phyloP scores from a whole-genome alignment of 192 early-diverging fungal genomes.

The Glomus cerebriforme region DNA sequence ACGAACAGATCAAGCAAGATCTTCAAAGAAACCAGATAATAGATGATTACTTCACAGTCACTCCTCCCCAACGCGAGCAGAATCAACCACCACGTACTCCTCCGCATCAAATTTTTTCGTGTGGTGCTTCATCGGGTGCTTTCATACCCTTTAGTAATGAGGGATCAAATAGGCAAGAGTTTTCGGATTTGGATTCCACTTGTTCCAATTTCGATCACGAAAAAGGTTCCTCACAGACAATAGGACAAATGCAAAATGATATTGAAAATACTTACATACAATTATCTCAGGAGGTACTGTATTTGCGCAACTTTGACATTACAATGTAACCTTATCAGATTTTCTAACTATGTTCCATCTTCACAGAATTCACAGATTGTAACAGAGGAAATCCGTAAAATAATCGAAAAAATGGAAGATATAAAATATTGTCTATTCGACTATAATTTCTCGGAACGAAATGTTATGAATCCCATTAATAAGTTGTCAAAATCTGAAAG shows the following conservation, averaged over 20 bases:
- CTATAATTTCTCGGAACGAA: constrained; percentile 23
- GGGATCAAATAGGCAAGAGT: not conserved
- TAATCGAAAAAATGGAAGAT: constrained; percentile 21
- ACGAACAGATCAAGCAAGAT: not conserved
- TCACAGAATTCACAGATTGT: constrained; percentile 24
- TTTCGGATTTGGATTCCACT: not conserved
- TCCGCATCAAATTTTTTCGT: constrained; percentile 11
- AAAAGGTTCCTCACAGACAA: not conserved
- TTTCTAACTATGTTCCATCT: constrained; percentile 12
- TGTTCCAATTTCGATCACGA: not conserved
- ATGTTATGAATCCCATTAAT: constrained; percentile 22
- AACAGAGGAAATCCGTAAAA: not conserved
- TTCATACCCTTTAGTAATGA: not conserved
- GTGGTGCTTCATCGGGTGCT: not conserved
- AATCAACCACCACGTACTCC: not conserved
- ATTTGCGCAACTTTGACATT: constrained; percentile 4
- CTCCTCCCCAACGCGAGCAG: not conserved
- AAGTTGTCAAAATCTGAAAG: constrained; percentile 20
- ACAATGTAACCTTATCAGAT: not conserved
- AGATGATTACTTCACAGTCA: not conserved
- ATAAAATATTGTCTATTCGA: constrained; percentile 18
- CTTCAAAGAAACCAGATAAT: not conserved
- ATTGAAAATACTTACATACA: constrained; percentile 6
- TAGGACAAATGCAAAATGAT: constrained; percentile 5
- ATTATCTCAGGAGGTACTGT: constrained; percentile 19